Conservation (phyloP, 2,329 filamentous ascomycete species). For the Mollisiaceae sp. region DNA sequence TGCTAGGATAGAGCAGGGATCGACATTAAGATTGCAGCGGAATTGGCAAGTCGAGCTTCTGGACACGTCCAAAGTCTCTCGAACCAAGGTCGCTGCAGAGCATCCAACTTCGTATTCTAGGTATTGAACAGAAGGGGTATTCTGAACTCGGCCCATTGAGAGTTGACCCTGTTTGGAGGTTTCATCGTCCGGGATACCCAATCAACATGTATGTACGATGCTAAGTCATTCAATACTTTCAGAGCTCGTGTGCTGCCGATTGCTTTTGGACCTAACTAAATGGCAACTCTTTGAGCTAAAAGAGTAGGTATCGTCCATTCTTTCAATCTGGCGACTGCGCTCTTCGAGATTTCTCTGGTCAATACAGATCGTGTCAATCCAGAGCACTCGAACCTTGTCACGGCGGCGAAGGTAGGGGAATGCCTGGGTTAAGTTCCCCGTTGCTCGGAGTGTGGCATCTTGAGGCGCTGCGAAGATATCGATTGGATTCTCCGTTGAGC, state of each 20-base stretch:
- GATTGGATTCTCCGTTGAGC: background rate
- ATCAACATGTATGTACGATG: background rate
- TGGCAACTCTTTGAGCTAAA: background rate
- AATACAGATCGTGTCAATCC: constrained; percentile 5
- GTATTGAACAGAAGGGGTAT: background rate
- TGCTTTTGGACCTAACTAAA: background rate
- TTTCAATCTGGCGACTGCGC: background rate
- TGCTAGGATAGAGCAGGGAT: background rate
- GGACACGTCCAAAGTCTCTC: background rate
- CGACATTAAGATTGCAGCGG: background rate
- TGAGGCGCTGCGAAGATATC: background rate
- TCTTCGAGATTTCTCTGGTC: background rate
- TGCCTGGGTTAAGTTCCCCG: background rate
- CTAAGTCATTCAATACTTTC: background rate
- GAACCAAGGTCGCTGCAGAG: background rate
- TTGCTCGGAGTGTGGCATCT: background rate
- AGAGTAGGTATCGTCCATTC: constrained; percentile 2
- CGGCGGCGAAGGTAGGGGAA: background rate
- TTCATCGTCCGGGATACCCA: background rate
- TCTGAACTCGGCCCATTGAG: background rate
- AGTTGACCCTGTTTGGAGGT: background rate
- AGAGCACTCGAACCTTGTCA: background rate
- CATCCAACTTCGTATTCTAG: background rate
- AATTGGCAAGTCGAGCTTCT: background rate
- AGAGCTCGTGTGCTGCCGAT: background rate